Conservation (phyloP, 2,329 filamentous ascomycete genomes). For the Alternaria metachromatica region DNA sequence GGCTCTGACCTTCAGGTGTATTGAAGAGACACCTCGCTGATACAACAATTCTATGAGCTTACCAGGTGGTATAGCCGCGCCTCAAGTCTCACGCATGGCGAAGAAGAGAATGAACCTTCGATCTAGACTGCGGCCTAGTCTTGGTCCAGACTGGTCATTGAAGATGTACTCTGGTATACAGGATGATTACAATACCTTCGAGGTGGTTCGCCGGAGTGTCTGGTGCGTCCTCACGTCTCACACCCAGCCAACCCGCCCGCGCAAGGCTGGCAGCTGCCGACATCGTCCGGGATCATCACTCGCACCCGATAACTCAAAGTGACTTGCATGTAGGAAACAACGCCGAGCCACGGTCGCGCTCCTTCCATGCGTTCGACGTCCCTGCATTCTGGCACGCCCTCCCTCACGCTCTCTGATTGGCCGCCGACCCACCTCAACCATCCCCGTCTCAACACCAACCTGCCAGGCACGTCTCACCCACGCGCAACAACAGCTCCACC, state of each 20-base stretch:
- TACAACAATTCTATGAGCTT: too few species aligned
- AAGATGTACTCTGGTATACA: background rate
- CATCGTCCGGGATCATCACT: conserved; percentile 17
- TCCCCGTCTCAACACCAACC: conserved; percentile 42
- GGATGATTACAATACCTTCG: background rate
- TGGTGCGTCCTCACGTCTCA: background rate
- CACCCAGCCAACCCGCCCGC: background rate
- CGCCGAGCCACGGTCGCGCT: conserved; percentile 3
- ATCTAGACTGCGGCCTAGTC: fast-evolving
- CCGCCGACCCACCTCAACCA: conserved; percentile 20
- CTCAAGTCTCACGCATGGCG: background rate
- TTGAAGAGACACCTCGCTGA: too few species aligned
- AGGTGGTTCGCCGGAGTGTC: background rate
- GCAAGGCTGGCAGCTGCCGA: conserved; percentile 16
- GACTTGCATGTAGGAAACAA: conserved; percentile 5
- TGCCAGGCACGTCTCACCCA: conserved; percentile 31
- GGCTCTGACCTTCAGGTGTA: too few species aligned
- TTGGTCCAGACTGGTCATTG: background rate
- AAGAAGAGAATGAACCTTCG: background rate
- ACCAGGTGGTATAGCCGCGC: background rate
- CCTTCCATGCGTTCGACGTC: conserved; percentile 19
- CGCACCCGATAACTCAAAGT: conserved; percentile 1
- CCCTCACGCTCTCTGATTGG: conserved; percentile 36
- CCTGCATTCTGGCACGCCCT: conserved; percentile 43
- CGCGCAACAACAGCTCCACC: conserved; percentile 32